Evolutionary conservation across 805 yeast species (phyloP).

Genomic region (Danielozyma ontarioensis): DNA sequence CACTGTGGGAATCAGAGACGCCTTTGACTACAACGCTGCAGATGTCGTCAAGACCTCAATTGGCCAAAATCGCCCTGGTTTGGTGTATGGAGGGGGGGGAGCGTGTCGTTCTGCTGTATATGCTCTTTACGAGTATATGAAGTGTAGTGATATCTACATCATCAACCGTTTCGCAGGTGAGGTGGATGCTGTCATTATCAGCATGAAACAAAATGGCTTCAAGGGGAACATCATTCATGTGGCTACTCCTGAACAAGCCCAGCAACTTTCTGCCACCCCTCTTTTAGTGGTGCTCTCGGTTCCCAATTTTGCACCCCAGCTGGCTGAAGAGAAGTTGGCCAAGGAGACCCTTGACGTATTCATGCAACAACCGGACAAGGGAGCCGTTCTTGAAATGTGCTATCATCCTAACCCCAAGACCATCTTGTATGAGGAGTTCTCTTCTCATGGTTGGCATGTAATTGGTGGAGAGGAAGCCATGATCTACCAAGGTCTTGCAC

Average conservation of each 20-base stretch:
- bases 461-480: constrained; percentile 26
- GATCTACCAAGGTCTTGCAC: constrained; percentile 28
- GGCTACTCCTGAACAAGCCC: constrained; percentile 18
- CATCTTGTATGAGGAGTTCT: constrained; percentile 18
- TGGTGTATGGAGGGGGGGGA: constrained; percentile 33
- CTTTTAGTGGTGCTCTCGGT: constrained; percentile 21
- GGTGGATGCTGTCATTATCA: constrained; percentile 13
- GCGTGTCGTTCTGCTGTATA: constrained; percentile 29
- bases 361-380: constrained; percentile 13
- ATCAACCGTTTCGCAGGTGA: constrained; percentile 24
- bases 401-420: constrained; percentile 26
- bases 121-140: constrained; percentile 20
- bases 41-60: constrained; percentile 5
- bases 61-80: constrained; percentile 14
- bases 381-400: constrained; percentile 31
- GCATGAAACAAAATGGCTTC: constrained; percentile 18
- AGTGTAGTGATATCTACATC: constrained; percentile 21
- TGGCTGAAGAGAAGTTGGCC: constrained; percentile 19
- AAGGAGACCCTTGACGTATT: constrained; percentile 21
- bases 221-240: constrained; percentile 21
- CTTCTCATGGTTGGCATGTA: constrained; percentile 20
- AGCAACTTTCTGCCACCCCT: constrained; percentile 10
- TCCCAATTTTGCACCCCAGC: constrained; percentile 21
- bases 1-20: constrained; percentile 25
- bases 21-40: constrained; percentile 14